These are phyloP conservation scores for Dunaliella primolecta DNA, from an alignment of 139 green algal genomes.

Conservation along the genomic window DNA sequence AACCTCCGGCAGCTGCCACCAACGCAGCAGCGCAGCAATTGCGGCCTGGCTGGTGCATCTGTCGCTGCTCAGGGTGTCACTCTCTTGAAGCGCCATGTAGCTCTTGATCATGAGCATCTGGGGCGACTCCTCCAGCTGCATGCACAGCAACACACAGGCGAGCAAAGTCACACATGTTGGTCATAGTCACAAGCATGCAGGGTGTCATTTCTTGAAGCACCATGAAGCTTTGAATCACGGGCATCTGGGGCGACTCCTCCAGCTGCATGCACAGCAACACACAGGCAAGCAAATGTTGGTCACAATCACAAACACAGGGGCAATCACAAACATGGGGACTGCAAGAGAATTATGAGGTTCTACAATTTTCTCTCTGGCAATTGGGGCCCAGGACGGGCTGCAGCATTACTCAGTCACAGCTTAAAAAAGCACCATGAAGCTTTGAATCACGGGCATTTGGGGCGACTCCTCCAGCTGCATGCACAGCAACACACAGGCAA, in stretches of 20 bases:
- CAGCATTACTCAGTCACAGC: no score
- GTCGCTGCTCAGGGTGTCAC: slow-evolving; percentile 4
- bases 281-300: slow-evolving; percentile 68
- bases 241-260: slow-evolving; percentile 67
- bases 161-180: no score
- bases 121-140: slow-evolving; percentile 68
- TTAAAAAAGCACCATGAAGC: slow-evolving; percentile 73
- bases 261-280: slow-evolving; percentile 60
- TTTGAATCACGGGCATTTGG: slow-evolving; percentile 65
- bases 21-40: slow-evolving; percentile 58
- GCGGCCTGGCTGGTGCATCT: slow-evolving; percentile 40
- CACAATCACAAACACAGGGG: no score
- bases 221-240: slow-evolving; percentile 74
- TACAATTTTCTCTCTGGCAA: no score
- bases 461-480: slow-evolving; percentile 69
- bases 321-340: no score
- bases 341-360: no score
- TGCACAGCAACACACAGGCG: slow-evolving; percentile 66
- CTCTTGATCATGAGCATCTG: slow-evolving; percentile 67
- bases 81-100: slow-evolving; percentile 72
- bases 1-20: slow-evolving; percentile 88
- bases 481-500: slow-evolving; percentile 71
- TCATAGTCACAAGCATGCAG: no score
- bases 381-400: no score
- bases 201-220: slow-evolving; percentile 59